A percentile compares a stretch with the other conserved stretches of the same genome.
phyloP scores from a whole-genome alignment of 768 basidiomycete genomes.

The Russula abietina region DNA sequence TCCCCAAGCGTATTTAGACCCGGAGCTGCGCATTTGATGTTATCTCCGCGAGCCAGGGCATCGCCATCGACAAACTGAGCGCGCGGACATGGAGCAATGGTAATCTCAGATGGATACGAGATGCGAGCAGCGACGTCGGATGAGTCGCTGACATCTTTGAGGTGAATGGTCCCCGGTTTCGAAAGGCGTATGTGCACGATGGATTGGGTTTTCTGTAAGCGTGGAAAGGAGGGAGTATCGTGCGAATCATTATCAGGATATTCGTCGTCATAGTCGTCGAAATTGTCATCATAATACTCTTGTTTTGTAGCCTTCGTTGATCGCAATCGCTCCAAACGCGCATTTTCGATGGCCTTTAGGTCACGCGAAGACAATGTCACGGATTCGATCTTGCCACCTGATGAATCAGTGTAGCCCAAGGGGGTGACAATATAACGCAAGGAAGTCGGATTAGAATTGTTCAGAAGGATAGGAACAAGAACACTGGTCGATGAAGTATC shows the following conservation, averaged over 20 bases:
- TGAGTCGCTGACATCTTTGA: constrained; percentile 68
- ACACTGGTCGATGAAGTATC: constrained; percentile 47
- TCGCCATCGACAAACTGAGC: constrained; percentile 54
- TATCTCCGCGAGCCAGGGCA: constrained; percentile 36
- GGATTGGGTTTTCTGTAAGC: constrained; percentile 68
- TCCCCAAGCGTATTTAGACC: constrained; percentile 44
- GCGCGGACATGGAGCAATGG: constrained; percentile 76
- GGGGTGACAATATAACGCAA: constrained; percentile 71
- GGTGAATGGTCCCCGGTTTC: constrained; percentile 66
- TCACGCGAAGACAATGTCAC: constrained; percentile 45
- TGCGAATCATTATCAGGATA: constrained; percentile 21
- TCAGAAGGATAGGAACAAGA: constrained; percentile 78
- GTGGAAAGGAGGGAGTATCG: constrained; percentile 33
- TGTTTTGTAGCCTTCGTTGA: constrained; percentile 32
- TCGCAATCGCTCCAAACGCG: constrained; percentile 48
- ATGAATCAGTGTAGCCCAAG: constrained; percentile 44
- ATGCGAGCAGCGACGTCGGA: constrained; percentile 70
- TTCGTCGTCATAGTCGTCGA: constrained; percentile 63
- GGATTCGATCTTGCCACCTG: constrained; percentile 29
- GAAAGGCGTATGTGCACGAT: constrained; percentile 65
- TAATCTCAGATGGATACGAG: constrained; percentile 54
- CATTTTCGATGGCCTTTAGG: constrained; percentile 59
- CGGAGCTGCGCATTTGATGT: constrained; percentile 50
- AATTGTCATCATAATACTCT: constrained; percentile 58
- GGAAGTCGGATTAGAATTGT: constrained; percentile 74